Conservation (phyloP, 2,329 filamentous ascomycete species). For the Thelonectria blattea region DNA sequence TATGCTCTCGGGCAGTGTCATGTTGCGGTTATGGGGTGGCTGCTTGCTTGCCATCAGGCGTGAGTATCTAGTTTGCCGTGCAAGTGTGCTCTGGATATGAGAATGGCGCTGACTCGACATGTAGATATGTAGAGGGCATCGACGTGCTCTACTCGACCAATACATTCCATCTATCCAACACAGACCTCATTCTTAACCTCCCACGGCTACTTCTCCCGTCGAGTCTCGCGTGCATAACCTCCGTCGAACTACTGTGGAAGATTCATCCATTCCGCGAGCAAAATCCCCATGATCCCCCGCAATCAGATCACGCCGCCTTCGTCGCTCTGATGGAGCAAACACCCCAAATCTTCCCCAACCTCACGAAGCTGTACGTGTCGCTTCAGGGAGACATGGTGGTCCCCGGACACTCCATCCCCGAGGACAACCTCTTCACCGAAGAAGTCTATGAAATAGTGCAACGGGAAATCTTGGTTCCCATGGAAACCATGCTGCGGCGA, state of each 20-base stretch:
- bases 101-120: background rate
- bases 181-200: background rate
- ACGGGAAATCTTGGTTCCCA: background rate
- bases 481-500: background rate
- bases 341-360: background rate
- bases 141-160: background rate
- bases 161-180: background rate
- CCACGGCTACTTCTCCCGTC: background rate
- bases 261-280: background rate
- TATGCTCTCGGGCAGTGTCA: background rate
- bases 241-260: background rate
- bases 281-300: background rate
- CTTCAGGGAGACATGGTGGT: background rate
- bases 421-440: background rate
- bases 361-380: background rate
- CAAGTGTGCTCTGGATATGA: no score
- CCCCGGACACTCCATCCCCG: background rate
- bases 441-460: background rate
- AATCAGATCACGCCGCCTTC: background rate
- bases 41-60: background rate
- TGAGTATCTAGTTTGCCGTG: no score
- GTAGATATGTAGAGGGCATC: background rate
- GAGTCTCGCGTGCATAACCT: background rate
- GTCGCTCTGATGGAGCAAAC: background rate
- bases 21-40: background rate